A percentile compares a stretch with the other conserved stretches of the same genome.
Conservation (phyloP, 257 asterid species). For the Avicennia marina region DNA sequence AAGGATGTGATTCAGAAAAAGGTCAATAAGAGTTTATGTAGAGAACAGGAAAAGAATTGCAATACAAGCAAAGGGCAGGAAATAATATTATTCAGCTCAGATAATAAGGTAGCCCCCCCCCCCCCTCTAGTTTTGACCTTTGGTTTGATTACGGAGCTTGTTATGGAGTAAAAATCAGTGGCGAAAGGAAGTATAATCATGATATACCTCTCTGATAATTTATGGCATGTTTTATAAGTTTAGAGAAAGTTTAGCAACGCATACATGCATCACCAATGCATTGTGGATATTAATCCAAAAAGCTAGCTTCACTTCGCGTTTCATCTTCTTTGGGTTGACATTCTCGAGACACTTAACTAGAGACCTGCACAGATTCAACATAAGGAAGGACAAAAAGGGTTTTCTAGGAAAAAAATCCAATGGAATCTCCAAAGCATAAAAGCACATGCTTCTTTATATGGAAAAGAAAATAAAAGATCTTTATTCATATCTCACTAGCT, state of each 20-base stretch:
- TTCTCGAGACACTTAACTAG: slow-evolving; percentile 73
- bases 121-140: no score
- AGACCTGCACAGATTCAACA: slow-evolving; percentile 46
- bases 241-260: slow-evolving; percentile 23
- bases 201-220: neutral
- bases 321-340: slow-evolving; percentile 72
- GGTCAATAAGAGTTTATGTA: neutral
- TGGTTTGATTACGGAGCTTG: no score
- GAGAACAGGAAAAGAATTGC: neutral
- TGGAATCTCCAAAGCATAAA: no score
- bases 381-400: neutral
- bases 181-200: no score
- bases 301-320: slow-evolving; percentile 80
- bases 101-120: no score
- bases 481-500: neutral
- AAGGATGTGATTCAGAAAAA: neutral
- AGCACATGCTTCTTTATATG: no score
- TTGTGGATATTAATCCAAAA: slow-evolving; percentile 90
- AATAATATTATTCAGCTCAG: no score
- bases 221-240: neutral
- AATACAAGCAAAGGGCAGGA: neutral
- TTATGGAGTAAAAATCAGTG: no score
- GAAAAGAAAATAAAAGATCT: neutral
- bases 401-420: no score
- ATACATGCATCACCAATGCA: slow-evolving; percentile 88